Percentiles rank a stretch among this genome's conserved stretches.
Evolutionary conservation across 2,329 filamentous ascomycete genomes (phyloP).

Genomic region (Aspergillus pseudonomiae): DNA sequence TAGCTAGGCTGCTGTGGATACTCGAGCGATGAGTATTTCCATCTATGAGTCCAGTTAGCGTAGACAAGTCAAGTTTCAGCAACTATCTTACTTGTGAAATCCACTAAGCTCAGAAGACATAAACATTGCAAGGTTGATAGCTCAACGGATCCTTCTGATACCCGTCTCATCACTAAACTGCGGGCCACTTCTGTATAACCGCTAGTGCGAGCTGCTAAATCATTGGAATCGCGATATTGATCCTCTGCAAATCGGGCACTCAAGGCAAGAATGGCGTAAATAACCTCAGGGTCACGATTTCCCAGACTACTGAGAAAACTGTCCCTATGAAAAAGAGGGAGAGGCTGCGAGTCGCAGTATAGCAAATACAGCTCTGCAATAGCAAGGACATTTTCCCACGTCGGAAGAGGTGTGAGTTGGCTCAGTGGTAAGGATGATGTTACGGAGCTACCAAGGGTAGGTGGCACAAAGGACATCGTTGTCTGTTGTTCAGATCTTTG

Average conservation of each 20-base stretch:
- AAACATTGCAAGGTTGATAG: constrained; percentile 48
- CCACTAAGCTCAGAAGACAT: constrained; percentile 45
- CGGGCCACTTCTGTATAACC: constrained; percentile 44
- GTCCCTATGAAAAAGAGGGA: constrained; percentile 50
- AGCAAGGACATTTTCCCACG: constrained; percentile 42
- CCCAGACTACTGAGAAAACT: constrained; percentile 46
- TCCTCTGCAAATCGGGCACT: constrained; percentile 46
- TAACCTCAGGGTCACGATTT: constrained; percentile 40
- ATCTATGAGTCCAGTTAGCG: constrained; percentile 32
- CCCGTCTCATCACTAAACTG: constrained; percentile 41
- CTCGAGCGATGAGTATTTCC: constrained; percentile 51
- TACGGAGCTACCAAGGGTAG: constrained; percentile 9
- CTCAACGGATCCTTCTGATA: constrained; percentile 44
- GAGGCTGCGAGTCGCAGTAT: constrained; percentile 55
- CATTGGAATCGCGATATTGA: constrained; percentile 23
- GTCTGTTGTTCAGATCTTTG: constrained; percentile 18
- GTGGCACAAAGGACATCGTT: constrained; percentile 13
- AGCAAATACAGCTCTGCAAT: constrained; percentile 49
- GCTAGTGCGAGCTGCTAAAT: constrained; percentile 31
- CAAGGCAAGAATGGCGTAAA: constrained; percentile 45
- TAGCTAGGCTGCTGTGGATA: constrained; percentile 49
- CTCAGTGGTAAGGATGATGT: constrained; percentile 15
- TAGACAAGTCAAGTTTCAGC: not conserved
- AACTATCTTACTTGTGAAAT: constrained; percentile 43
- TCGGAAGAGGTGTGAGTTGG: constrained; percentile 35